phyloP scores from a whole-genome alignment of 495 filamentous ascomycete genomes.

The Geoglossum glabrum region DNA sequence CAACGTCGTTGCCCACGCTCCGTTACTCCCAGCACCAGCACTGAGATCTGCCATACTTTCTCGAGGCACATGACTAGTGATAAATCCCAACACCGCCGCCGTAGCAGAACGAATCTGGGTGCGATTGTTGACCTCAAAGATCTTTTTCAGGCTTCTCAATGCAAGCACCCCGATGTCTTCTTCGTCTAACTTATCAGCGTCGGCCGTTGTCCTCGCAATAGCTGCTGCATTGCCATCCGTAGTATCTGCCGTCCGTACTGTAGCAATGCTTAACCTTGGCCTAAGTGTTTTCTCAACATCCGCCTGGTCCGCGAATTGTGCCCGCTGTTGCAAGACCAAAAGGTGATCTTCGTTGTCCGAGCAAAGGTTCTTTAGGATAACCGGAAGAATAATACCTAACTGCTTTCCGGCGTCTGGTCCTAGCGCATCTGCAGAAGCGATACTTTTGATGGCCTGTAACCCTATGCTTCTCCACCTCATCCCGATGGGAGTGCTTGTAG shows the following conservation, averaged over 20 bases:
- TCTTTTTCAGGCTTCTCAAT: slow-evolving; percentile 58
- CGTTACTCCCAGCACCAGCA: slow-evolving; percentile 10
- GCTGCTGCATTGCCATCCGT: slow-evolving; percentile 47
- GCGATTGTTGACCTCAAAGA: slow-evolving; percentile 57
- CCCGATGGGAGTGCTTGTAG: slow-evolving; percentile 48
- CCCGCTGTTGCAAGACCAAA: slow-evolving; percentile 34
- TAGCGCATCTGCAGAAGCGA: slow-evolving; percentile 59
- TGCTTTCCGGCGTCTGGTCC: slow-evolving; percentile 53
- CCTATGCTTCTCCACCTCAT: slow-evolving; percentile 70
- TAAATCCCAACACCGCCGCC: slow-evolving; percentile 46
- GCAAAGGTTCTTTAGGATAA: slow-evolving; percentile 70
- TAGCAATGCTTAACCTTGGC: slow-evolving; percentile 58
- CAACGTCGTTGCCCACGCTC: slow-evolving; percentile 60
- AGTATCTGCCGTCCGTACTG: slow-evolving; percentile 49
- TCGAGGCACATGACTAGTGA: slow-evolving; percentile 25
- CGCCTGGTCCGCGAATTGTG: slow-evolving; percentile 40
- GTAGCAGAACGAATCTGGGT: slow-evolving; percentile 59
- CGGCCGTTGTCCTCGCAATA: slow-evolving; percentile 52
- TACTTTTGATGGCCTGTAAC: slow-evolving; percentile 54
- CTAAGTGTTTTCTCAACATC: slow-evolving; percentile 36
- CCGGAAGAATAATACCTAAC: slow-evolving; percentile 53
- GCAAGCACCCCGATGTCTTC: slow-evolving; percentile 70
- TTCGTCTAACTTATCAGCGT: slow-evolving; percentile 70
- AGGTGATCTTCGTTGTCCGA: slow-evolving; percentile 52
- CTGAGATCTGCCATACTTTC: slow-evolving; percentile 10